These are phyloP conservation scores for Patellifolia procumbens DNA, from an alignment of 179 eudicot species.

Conservation along the genomic window DNA sequence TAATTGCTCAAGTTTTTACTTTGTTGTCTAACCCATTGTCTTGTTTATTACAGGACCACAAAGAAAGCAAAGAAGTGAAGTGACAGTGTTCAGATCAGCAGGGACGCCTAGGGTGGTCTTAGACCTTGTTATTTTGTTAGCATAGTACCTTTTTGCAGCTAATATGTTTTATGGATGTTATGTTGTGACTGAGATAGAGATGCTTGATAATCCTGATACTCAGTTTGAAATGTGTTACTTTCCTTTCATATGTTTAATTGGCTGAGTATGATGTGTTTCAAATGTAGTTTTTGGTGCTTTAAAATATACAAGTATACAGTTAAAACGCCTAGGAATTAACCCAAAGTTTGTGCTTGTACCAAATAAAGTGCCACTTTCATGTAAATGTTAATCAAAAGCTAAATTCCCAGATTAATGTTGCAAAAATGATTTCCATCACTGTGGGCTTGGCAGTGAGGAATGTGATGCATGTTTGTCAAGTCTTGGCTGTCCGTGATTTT, in stretches of 20 bases:
- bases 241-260: background rate
- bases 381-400: background rate
- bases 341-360: background rate
- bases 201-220: conserved; percentile 28
- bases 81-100: conserved; percentile 2
- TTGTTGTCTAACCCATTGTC: background rate
- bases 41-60: conserved; percentile 38
- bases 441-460: too few relatives aligned
- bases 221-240: conserved; percentile 24
- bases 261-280: background rate
- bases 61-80: conserved; percentile 69
- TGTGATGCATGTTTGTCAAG: too few relatives aligned
- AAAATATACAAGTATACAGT: background rate
- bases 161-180: conserved; percentile 32
- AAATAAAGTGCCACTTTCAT: background rate
- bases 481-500: too few relatives aligned
- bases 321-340: background rate
- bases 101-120: conserved; percentile 26
- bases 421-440: too few relatives aligned
- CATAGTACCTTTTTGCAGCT: conserved; percentile 37
- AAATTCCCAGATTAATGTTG: too few relatives aligned
- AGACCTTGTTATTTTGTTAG: conserved; percentile 34
- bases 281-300: background rate
- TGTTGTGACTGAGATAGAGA: conserved; percentile 23
- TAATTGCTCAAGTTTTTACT: background rate